Evolutionary conservation across 371 early-diverging fungal species (phyloP).

Genomic region (Umbelopsis sp.): DNA sequence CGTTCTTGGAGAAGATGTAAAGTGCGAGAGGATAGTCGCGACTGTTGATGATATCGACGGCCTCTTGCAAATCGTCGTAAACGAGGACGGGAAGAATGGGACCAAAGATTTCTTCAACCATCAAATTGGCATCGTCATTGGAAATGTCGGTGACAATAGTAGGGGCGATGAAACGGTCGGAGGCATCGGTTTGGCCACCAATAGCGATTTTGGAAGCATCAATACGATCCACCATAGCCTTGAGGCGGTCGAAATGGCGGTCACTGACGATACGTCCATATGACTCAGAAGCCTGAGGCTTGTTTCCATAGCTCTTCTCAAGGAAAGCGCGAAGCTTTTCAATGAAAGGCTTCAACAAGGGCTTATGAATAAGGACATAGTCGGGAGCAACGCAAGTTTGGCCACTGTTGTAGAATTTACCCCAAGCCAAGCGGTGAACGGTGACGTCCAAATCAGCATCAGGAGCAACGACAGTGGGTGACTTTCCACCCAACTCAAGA

Average conservation of each 20-base stretch:
- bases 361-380: conserved; percentile 74
- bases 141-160: conserved; percentile 65
- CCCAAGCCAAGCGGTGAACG: conserved; percentile 77
- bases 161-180: conserved; percentile 69
- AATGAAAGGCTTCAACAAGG: conserved; percentile 56
- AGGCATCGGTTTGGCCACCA: conserved; percentile 61
- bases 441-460: conserved; percentile 68
- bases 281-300: conserved; percentile 52
- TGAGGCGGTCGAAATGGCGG: conserved; percentile 73
- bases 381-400: conserved; percentile 90
- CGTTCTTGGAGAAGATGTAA: conserved; percentile 61
- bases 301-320: conserved; percentile 47
- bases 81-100: conserved; percentile 78
- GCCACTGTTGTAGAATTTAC: conserved; percentile 80
- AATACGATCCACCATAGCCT: conserved; percentile 46
- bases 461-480: conserved; percentile 75
- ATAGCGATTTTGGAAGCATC: conserved; percentile 49
- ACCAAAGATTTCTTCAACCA: conserved; percentile 82
- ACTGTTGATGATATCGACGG: conserved; percentile 53
- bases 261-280: conserved; percentile 72
- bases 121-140: conserved; percentile 52
- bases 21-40: conserved; percentile 71
- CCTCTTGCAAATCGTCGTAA: conserved; percentile 72
- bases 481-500: conserved; percentile 89
- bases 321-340: conserved; percentile 47